A percentile compares a stretch with the other conserved stretches of the same genome.
Evolutionary conservation across 768 basidiomycete genomes (phyloP).

Genomic region (Xerocomellus intermedius): DNA sequence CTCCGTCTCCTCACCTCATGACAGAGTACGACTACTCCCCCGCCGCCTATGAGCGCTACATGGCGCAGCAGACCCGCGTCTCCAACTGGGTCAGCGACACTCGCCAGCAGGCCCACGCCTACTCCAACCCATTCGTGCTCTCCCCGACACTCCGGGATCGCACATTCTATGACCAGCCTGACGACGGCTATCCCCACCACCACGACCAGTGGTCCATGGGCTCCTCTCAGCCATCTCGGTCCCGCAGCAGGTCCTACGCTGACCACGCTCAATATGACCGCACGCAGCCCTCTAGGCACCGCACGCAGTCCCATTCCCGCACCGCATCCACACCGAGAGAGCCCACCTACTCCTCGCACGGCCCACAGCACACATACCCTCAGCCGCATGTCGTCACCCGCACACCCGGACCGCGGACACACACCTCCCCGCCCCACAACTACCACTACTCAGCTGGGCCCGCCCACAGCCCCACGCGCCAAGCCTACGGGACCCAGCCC

Average conservation of each 20-base stretch:
- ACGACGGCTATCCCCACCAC: not conserved
- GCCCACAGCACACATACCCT: slow-evolving; percentile 14
- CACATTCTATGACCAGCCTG: slow-evolving; percentile 25
- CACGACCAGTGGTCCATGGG: slow-evolving; percentile 20
- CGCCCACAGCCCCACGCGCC: slow-evolving; percentile 15
- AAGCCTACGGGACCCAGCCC: slow-evolving; percentile 22
- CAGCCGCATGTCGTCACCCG: slow-evolving; percentile 14
- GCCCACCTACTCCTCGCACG: slow-evolving; percentile 14
- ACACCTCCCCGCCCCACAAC: slow-evolving; percentile 19
- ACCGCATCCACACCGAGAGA: slow-evolving; percentile 18
- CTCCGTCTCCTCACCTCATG: slow-evolving; percentile 34
- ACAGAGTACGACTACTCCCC: slow-evolving; percentile 64
- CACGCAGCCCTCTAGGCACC: slow-evolving; percentile 15
- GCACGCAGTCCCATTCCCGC: slow-evolving; percentile 27
- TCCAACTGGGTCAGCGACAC: slow-evolving; percentile 52
- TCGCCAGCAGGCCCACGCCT: slow-evolving; percentile 24
- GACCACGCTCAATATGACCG: slow-evolving; percentile 24
- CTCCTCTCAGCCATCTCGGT: slow-evolving; percentile 25
- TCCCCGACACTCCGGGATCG: slow-evolving; percentile 32
- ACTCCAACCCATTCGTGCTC: slow-evolving; percentile 29
- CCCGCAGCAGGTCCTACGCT: slow-evolving; percentile 23
- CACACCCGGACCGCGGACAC: slow-evolving; percentile 14
- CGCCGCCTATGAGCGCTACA: slow-evolving; percentile 47
- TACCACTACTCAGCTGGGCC: slow-evolving; percentile 16
- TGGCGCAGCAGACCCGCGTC: slow-evolving; percentile 48